These are phyloP conservation scores for Aspergillus baeticus DNA, from an alignment of 495 filamentous ascomycete genomes.

Conservation along the genomic window DNA sequence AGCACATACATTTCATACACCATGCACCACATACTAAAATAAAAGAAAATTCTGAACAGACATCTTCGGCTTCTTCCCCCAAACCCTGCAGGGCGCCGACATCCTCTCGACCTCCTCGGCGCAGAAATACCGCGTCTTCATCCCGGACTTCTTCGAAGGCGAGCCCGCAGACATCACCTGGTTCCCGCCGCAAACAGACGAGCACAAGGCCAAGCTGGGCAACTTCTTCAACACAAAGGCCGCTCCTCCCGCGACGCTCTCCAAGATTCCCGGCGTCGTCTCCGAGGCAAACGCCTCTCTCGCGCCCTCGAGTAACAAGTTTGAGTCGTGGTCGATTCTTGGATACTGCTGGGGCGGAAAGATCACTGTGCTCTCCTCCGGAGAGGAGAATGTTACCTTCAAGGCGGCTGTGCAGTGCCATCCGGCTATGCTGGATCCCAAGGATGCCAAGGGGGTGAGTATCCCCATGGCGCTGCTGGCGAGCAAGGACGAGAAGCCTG, in stretches of 20 bases:
- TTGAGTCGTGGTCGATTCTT: slow-evolving; percentile 81
- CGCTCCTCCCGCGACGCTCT: slow-evolving; percentile 59
- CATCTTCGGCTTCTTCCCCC: slow-evolving; percentile 57
- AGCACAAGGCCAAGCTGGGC: slow-evolving; percentile 73
- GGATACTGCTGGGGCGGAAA: slow-evolving; percentile 97
- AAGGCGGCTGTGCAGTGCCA: slow-evolving; percentile 69
- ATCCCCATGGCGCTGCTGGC: slow-evolving; percentile 66
- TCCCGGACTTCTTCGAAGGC: slow-evolving; percentile 59
- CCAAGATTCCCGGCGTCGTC: slow-evolving; percentile 63
- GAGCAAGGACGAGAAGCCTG: slow-evolving; percentile 62
- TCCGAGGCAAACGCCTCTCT: slow-evolving; percentile 49
- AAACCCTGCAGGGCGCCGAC: slow-evolving; percentile 58
- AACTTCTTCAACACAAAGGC: slow-evolving; percentile 74
- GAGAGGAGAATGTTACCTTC: slow-evolving; percentile 60
- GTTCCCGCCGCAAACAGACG: slow-evolving; percentile 77
- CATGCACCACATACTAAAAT: not conserved
- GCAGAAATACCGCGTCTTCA: slow-evolving; percentile 56
- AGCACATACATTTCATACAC: no score
- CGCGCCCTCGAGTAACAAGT: slow-evolving; percentile 34
- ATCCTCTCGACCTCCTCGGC: slow-evolving; percentile 47
- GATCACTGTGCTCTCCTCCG: slow-evolving; percentile 61
- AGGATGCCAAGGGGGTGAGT: slow-evolving; percentile 62
- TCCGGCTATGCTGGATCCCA: slow-evolving; percentile 84
- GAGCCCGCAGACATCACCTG: slow-evolving; percentile 43
- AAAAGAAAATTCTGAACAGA: slow-evolving; percentile 25